Conservation (phyloP, 441 rosid genomes). For the Adansonia rubrostipa region DNA sequence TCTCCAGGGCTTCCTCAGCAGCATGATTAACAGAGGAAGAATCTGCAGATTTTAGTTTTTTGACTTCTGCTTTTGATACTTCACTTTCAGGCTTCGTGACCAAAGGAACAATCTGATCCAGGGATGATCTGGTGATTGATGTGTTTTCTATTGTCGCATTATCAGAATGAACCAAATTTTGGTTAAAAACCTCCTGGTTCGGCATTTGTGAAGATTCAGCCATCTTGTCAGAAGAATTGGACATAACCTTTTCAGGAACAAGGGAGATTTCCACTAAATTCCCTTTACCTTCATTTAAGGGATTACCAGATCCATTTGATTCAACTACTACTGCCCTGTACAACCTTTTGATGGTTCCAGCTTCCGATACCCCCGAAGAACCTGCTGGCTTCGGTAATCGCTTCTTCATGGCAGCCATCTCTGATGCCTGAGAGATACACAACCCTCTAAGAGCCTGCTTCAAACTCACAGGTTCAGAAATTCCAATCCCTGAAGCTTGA, state of each 20-base stretch:
- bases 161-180: slow-evolving; percentile 32
- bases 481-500: slow-evolving; percentile 66
- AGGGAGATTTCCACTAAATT: slow-evolving; percentile 69
- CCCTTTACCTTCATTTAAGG: slow-evolving; percentile 46
- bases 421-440: slow-evolving; percentile 86
- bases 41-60: slow-evolving; percentile 29
- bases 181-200: slow-evolving; percentile 34
- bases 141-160: slow-evolving; percentile 26
- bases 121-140: slow-evolving; percentile 30
- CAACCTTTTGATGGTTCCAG: slow-evolving; percentile 62
- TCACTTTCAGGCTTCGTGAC: slow-evolving; percentile 29
- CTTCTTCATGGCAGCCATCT: slow-evolving; percentile 81
- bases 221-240: slow-evolving; percentile 36
- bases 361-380: slow-evolving; percentile 56
- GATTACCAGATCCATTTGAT: slow-evolving; percentile 54
- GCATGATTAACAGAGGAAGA: slow-evolving; percentile 34
- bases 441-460: slow-evolving; percentile 87
- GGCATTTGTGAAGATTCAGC: slow-evolving; percentile 37
- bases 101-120: slow-evolving; percentile 41
- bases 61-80: slow-evolving; percentile 33
- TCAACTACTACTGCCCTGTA: slow-evolving; percentile 70
- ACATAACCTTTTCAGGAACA: slow-evolving; percentile 50
- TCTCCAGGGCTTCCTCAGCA: slow-evolving; percentile 30
- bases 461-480: slow-evolving; percentile 72
- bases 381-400: slow-evolving; percentile 48